Evolutionary conservation across 768 basidiomycete species (phyloP).

Genomic region (Mycena haematopus): DNA sequence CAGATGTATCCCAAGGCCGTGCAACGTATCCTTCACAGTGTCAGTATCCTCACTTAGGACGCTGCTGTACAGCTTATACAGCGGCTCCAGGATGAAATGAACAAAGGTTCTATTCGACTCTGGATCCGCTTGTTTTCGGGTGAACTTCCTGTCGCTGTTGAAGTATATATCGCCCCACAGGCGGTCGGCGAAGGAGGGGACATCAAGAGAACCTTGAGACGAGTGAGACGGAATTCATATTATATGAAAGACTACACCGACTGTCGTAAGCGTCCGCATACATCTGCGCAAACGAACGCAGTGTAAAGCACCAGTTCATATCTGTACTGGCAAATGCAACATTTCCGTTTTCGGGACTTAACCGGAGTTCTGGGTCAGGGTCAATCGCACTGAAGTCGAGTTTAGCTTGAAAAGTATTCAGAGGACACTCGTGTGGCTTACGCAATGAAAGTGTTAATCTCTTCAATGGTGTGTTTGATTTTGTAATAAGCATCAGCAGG

Average conservation of each 20-base stretch:
- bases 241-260: conserved; percentile 37
- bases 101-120: conserved; percentile 88
- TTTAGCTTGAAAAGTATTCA: conserved; percentile 11
- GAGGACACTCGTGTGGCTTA: conserved; percentile 39
- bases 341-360: conserved; percentile 95
- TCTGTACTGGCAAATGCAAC: conserved; percentile 97
- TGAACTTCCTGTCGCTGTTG: conserved; percentile 87
- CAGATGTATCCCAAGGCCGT: conserved; percentile 78
- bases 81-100: conserved; percentile 93
- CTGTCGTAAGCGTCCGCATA: conserved; percentile 89
- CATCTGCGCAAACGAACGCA: conserved; percentile 93
- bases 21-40: conserved; percentile 80
- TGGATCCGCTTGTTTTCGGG: conserved; percentile 80
- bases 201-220: conserved; percentile 72
- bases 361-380: conserved; percentile 83
- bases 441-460: conserved; percentile 97
- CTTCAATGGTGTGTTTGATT: conserved; percentile 98
- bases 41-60: conserved; percentile 95
- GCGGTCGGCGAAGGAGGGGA: conserved; percentile 84
- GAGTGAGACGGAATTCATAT: not conserved
- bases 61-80: conserved; percentile 97
- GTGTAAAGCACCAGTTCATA: conserved; percentile 98
- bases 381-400: conserved; percentile 69
- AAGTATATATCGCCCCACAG: conserved; percentile 99
- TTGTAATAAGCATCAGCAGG: conserved; percentile 98